Conservation (phyloP, 148 eudicot genomes). For the Nepenthes mirabilis region DNA sequence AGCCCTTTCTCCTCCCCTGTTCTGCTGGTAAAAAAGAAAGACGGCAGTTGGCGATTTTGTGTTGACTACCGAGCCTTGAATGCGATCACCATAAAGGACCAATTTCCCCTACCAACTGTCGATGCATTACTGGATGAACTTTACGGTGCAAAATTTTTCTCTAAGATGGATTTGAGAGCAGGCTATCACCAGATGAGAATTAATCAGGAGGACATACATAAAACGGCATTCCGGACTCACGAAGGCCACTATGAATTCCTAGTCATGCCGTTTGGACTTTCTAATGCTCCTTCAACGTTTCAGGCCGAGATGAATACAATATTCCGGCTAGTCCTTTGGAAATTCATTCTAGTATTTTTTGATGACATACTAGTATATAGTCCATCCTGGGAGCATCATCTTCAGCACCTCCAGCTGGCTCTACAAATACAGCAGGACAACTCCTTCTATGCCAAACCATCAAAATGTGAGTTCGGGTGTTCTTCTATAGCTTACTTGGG, state of each 20-base stretch:
- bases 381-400: background rate
- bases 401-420: background rate
- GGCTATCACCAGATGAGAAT: background rate
- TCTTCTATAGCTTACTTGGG: background rate
- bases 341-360: background rate
- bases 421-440: background rate
- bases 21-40: background rate
- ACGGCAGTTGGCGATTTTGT: background rate
- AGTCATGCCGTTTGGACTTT: background rate
- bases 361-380: background rate
- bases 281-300: background rate
- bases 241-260: background rate
- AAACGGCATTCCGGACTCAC: background rate
- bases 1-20: constrained; percentile 1
- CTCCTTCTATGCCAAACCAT: background rate
- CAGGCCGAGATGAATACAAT: background rate
- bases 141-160: background rate
- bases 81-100: background rate
- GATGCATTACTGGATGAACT: background rate
- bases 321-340: background rate
- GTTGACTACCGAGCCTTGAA: background rate
- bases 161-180: background rate
- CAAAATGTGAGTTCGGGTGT: background rate
- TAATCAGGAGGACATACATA: background rate
- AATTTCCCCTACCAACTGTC: background rate